Base-by-base conservation (phyloP, 2,329 filamentous ascomycete genomes). In the Pseudopithomyces maydicus region DNA sequence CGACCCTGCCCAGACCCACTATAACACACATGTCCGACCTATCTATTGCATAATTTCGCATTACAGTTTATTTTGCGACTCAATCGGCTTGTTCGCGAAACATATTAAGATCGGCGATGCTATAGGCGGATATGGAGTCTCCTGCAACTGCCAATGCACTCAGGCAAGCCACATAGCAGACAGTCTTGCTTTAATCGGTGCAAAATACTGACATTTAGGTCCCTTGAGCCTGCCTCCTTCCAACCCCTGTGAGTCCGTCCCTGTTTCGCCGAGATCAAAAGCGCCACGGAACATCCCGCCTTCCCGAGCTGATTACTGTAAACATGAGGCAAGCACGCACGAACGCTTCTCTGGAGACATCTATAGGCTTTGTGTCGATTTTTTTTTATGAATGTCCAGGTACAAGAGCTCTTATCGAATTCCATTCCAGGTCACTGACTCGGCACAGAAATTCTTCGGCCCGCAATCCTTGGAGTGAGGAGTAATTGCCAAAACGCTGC, bases 371-470 rank as follows among this genome's bases (percentile, higher is more conserved):
- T 53, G 51, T 47, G 32, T 61, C 33, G 54, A 22, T 6, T 69
- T 72, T 17, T 72, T 17, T 54, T 71, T 17, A 23, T 57, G 19
- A 65, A 64, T 12, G 44, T 66, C 14, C 67, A 66, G 52, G 69
- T 69, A 58, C 45, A 55, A 26, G 1, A 14, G 45, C 35, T 20
- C 17, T 36, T 10, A 36, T 14, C n/a, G 10, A 23, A 41, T 1
- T 14, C 2, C 36, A 12, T 7, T 2, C 3, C 26, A 35, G 11
- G 14, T 44, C 12, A 12, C 42, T 58, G 14, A 62, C 15, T 11
- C 15, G 33, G n/a, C 6, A 29, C n/a, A 73, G 68, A 32, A 44
- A 29, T 57, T 59, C 6, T 72, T 73, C n/a, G 70, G 70, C 15
- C 57, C 62, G 17, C 46, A 58, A 1, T 72, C 71, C 3, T 12